Evolutionary conservation across 2,329 filamentous ascomycete genomes (phyloP), one percentile per base, ranked within the genome.

Genomic region (Hirsutella minnesotensis): DNA sequence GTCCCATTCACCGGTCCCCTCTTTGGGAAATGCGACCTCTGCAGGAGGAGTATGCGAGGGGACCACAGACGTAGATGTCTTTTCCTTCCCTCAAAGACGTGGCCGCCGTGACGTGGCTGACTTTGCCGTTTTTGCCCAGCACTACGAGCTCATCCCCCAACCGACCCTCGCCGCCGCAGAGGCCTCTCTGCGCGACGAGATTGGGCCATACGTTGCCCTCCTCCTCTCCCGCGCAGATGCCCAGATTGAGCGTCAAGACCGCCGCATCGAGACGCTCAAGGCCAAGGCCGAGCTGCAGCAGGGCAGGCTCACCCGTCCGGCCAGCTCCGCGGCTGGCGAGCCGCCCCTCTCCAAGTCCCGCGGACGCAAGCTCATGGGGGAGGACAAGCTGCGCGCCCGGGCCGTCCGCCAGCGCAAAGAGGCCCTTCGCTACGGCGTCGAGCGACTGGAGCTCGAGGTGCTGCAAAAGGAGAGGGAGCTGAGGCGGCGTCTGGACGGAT

Each of bases 61-160:
- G 16, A 16, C 15, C 13, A 35, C n/a, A 16, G 16, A 33, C 24
- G 24, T 27, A 7, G 7, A 7, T 27, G 12, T 27, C 24, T 27
- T 27, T 27, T 27, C 12, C 7, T 27, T 27, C 24, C 12, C 33
- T 9, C 5, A 16, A 18, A 18, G n/a, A 16, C 15, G 2, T 16
- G 18, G n/a, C 16, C 9, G n/a, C n/a, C 7, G 33, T 9, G 8
- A 9, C 15, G 16, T n/a, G 5, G 15, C 33, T 35, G 15, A 16
- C 33, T n/a, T 16, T n/a, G 9, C 33, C 15, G 9, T 16, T 9
- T 18, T 8, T 18, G 38, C 9, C 27, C 47, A 94, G 82, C 89
- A 95, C 66, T 95, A 94, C 64, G 89, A 95, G 61, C 79, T 95
- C 35, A 85, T 95, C 52, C 86, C 88, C 15, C 86, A 94, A 59